A percentile compares a stretch with the other conserved stretches of the same genome.
Conservation (phyloP, 768 basidiomycete genomes). For the Kwoniella dejecticola region DNA sequence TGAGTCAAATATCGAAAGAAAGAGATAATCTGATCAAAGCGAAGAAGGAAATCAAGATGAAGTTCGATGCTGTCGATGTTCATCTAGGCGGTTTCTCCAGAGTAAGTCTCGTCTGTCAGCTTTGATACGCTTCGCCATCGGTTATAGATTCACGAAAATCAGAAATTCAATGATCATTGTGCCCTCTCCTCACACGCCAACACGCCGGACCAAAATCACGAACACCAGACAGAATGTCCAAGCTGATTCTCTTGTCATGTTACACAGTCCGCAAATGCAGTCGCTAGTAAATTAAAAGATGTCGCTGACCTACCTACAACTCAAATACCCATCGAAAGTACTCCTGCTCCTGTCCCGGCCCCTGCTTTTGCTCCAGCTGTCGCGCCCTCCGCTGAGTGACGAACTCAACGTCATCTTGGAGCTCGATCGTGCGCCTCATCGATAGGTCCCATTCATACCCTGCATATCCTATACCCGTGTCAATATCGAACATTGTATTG, state of each 20-base stretch:
- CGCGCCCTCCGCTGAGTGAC: no score
- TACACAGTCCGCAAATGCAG: slow-evolving; percentile 36
- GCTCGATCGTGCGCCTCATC: no score
- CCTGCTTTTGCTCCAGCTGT: neutral
- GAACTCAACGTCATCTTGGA: no score
- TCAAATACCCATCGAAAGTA: neutral
- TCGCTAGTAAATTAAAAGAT: slow-evolving; percentile 37
- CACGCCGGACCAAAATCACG: no score
- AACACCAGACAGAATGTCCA: no score
- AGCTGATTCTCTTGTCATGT: no score
- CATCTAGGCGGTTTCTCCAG: slow-evolving; percentile 39
- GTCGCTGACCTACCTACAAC: slow-evolving; percentile 26
- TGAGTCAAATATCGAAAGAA: slow-evolving; percentile 40
- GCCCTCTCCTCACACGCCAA: no score
- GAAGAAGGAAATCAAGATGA: slow-evolving; percentile 48
- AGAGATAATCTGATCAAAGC: slow-evolving; percentile 36
- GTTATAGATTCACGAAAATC: neutral
- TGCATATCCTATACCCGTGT: no score
- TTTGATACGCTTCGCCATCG: neutral
- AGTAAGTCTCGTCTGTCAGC: slow-evolving; percentile 20
- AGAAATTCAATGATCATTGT: neutral
- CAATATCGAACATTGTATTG: no score
- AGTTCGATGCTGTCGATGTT: slow-evolving; percentile 41
- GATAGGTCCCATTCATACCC: no score
- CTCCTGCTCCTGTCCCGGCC: neutral